Evolutionary conservation across 495 filamentous ascomycete species (phyloP).

Genomic region (Trypethelium eluteriae): DNA sequence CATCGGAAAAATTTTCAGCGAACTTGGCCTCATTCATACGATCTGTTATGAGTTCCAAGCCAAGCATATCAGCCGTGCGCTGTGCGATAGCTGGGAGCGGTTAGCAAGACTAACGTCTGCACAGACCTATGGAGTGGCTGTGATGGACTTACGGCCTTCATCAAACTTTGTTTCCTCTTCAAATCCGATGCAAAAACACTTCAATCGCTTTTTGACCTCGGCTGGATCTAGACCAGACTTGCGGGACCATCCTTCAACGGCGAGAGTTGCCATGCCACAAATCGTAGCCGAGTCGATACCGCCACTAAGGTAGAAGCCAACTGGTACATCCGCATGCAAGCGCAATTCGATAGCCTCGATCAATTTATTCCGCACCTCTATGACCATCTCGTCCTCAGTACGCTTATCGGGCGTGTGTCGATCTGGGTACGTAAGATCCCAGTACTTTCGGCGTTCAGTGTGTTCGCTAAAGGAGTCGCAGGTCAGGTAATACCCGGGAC

Average conservation of each 20-base stretch:
- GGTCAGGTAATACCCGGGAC: slow-evolving; percentile 34
- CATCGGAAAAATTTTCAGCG: slow-evolving; percentile 42
- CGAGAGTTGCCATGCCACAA: slow-evolving; percentile 45
- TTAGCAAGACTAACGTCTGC: too few relatives aligned
- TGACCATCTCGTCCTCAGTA: slow-evolving; percentile 41
- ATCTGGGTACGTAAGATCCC: slow-evolving; percentile 43
- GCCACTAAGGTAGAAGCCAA: slow-evolving; percentile 48
- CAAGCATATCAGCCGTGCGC: slow-evolving; percentile 45
- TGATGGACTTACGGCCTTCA: slow-evolving; percentile 37
- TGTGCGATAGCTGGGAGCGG: slow-evolving; percentile 33
- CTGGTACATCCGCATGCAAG: slow-evolving; percentile 46
- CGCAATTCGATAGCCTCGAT: slow-evolving; percentile 43
- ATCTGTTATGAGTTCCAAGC: slow-evolving; percentile 40
- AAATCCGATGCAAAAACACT: slow-evolving; percentile 45
- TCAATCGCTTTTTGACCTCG: slow-evolving; percentile 29
- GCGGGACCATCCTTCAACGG: slow-evolving; percentile 36
- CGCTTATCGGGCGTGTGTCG: slow-evolving; percentile 34
- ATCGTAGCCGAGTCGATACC: slow-evolving; percentile 47
- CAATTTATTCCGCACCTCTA: slow-evolving; percentile 39
- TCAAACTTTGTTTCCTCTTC: slow-evolving; percentile 39
- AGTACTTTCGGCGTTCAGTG: slow-evolving; percentile 38
- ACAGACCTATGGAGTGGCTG: neutral
- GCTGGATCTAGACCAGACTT: slow-evolving; percentile 31
- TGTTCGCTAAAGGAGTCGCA: slow-evolving; percentile 25
- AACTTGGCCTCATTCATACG: slow-evolving; percentile 42